A percentile compares a stretch with the other conserved stretches of the same genome.
Evolutionary conservation across 192 early-diverging fungal species (phyloP).

Genomic region (Mortierella hygrophila): DNA sequence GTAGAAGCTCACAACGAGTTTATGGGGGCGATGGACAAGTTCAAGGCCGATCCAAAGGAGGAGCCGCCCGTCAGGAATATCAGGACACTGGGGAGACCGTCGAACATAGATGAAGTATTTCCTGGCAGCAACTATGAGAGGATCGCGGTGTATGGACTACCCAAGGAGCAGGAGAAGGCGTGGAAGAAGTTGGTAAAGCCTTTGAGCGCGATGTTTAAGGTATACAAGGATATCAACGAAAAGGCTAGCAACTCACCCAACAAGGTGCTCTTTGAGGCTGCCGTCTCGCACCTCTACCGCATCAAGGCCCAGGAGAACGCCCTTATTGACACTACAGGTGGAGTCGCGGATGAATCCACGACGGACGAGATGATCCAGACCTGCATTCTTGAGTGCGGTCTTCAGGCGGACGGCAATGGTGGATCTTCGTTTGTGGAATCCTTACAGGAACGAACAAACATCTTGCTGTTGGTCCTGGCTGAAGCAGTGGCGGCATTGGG

Average conservation of each 20-base stretch:
- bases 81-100: constrained; percentile 12
- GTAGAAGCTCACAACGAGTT: neutral
- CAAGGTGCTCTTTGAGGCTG: constrained; percentile 38
- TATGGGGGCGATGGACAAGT: neutral
- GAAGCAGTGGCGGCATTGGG: constrained; percentile 13
- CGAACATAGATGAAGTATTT: neutral
- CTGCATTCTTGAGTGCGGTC: constrained; percentile 51
- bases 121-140: constrained; percentile 3
- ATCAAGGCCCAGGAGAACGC: neutral
- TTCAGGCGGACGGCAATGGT: constrained; percentile 29
- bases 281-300: constrained; percentile 46
- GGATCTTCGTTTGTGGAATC: constrained; percentile 37
- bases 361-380: constrained; percentile 24
- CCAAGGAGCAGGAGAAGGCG: constrained; percentile 13
- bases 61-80: neutral
- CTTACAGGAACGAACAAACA: constrained; percentile 23
- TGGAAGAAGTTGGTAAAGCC: constrained; percentile 16
- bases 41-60: neutral
- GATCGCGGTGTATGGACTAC: constrained; percentile 14
- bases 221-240: neutral
- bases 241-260: constrained; percentile 23
- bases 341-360: neutral
- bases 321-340: neutral
- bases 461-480: constrained; percentile 4
- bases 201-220: neutral